phyloP scores from a whole-genome alignment of 1,284 basidiomycete species.

The Cutaneotrichosporon sp. region DNA sequence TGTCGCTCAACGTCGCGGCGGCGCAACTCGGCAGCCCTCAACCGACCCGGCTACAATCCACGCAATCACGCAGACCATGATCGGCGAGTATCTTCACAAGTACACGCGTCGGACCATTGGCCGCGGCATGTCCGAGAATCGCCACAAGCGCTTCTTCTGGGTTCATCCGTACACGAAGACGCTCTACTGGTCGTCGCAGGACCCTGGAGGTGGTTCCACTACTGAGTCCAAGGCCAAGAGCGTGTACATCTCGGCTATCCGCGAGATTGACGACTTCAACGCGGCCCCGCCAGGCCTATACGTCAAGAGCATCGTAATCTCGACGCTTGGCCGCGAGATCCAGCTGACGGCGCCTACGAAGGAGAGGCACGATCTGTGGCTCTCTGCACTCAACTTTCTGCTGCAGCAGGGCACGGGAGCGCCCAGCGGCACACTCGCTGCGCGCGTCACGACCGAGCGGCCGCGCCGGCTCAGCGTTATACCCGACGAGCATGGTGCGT shows the following conservation, averaged over 20 bases:
- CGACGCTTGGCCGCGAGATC: constrained; percentile 91
- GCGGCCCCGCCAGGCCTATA: constrained; percentile 88
- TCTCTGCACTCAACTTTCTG: constrained; percentile 58
- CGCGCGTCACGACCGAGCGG: background rate
- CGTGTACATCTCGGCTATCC: constrained; percentile 92
- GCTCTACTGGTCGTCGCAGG: constrained; percentile 92
- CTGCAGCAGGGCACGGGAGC: constrained; percentile 34
- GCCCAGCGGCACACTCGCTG: background rate
- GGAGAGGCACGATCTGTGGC: constrained; percentile 95
- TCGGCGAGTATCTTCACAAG: constrained; percentile 97
- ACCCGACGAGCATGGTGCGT: constrained; percentile 46
- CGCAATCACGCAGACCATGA: constrained; percentile 99
- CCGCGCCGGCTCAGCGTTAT: constrained; percentile 32
- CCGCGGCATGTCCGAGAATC: constrained; percentile 82
- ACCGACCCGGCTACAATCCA: constrained; percentile 88
- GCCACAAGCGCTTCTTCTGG: constrained; percentile 98
- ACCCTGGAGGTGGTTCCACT: constrained; percentile 82
- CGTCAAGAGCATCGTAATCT: constrained; percentile 88
- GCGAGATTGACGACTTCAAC: constrained; percentile 86
- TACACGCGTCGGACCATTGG: constrained; percentile 91
- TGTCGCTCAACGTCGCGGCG: constrained; percentile 2
- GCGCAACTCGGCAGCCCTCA: constrained; percentile 26
- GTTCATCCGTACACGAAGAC: constrained; percentile 98
- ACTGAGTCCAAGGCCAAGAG: constrained; percentile 94
- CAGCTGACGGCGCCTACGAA: constrained; percentile 93